Evolutionary conservation across 179 eudicot genomes (phyloP).

Genomic region (Dionaea muscipula): DNA sequence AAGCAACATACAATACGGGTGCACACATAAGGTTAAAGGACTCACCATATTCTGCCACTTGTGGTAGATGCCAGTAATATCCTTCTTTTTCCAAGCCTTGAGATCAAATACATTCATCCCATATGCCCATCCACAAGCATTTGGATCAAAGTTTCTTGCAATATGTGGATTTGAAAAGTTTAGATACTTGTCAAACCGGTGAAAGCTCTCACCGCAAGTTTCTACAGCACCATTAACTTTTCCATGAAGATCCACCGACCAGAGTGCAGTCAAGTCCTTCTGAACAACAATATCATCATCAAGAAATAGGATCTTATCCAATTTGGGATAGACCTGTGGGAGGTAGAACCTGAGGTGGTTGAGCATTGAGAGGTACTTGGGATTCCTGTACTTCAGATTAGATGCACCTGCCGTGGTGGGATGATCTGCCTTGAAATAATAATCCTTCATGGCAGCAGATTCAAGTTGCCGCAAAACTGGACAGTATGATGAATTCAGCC

Average conservation of each 20-base stretch:
- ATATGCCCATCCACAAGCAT: slow-evolving; percentile 93
- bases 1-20: too few species aligned
- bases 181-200: slow-evolving; percentile 67
- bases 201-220: slow-evolving; percentile 84
- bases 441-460: slow-evolving; percentile 78
- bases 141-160: slow-evolving; percentile 64
- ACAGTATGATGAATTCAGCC: slow-evolving; percentile 86
- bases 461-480: slow-evolving; percentile 80
- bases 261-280: slow-evolving; percentile 66
- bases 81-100: slow-evolving; percentile 63
- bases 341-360: slow-evolving; percentile 87
- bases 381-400: slow-evolving; percentile 83
- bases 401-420: slow-evolving; percentile 62
- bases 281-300: slow-evolving; percentile 91
- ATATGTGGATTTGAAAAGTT: slow-evolving; percentile 80
- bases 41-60: slow-evolving; percentile 82
- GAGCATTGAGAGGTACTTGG: slow-evolving; percentile 86
- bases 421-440: slow-evolving; percentile 85
- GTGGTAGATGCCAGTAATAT: slow-evolving; percentile 86
- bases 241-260: slow-evolving; percentile 67
- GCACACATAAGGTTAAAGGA: neutral
- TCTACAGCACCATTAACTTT: slow-evolving; percentile 94
- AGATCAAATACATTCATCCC: slow-evolving; percentile 94
- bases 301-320: slow-evolving; percentile 73
- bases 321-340: slow-evolving; percentile 78